Evolutionary conservation across 805 yeast genomes (phyloP).

Genomic region (Cyberlindnera japonica): DNA sequence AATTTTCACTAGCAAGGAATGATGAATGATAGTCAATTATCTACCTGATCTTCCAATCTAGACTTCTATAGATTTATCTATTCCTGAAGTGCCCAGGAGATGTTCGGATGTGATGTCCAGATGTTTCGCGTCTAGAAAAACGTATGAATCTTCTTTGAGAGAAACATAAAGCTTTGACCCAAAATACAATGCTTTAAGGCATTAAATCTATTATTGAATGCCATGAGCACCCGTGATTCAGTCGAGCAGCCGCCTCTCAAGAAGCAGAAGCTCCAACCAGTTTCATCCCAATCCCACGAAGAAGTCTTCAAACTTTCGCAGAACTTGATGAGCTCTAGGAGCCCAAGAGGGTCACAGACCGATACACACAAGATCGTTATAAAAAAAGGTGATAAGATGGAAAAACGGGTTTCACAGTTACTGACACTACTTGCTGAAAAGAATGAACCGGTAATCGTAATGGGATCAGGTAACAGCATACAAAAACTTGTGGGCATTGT

Average conservation of each 20-base stretch:
- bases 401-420: slow-evolving; percentile 15
- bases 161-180: neutral
- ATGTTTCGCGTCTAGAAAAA: too few species aligned
- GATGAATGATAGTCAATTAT: too few species aligned
- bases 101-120: too few species aligned
- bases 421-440: slow-evolving; percentile 3
- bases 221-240: slow-evolving; percentile 6
- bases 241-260: slow-evolving; percentile 14
- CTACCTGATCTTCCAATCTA: too few species aligned
- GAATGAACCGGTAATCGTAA: slow-evolving; percentile 9
- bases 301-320: slow-evolving; percentile 5
- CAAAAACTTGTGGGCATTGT: slow-evolving; percentile 24
- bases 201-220: neutral
- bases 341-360: neutral
- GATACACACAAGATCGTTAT: slow-evolving; percentile 10
- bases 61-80: too few species aligned
- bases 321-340: neutral
- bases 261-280: slow-evolving; percentile 9
- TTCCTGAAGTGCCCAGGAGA: too few species aligned
- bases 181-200: neutral
- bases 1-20: too few species aligned
- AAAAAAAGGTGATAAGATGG: slow-evolving; percentile 25
- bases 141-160: too few species aligned
- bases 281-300: neutral
- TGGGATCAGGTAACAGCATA: slow-evolving; percentile 24